Evolutionary conservation across 768 basidiomycete species (phyloP), one percentile per base, ranked within the genome.

Genomic region (Pulveroboletus sp.): DNA sequence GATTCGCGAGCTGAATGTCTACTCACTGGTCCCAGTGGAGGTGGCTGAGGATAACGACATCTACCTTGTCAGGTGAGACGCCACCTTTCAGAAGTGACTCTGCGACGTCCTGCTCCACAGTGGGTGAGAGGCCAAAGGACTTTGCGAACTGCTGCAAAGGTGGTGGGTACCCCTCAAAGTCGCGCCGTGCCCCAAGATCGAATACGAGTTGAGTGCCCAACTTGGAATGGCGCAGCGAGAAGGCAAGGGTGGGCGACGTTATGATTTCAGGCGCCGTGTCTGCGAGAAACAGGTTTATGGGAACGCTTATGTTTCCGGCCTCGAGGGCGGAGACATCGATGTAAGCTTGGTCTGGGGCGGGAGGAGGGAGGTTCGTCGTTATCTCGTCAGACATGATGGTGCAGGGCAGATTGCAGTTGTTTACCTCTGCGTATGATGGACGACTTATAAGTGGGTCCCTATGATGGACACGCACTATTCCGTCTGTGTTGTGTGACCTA

Each of bases 271-370:
- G 59, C 5, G 57, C 53, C 1, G 69, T 62, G 31, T 64, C 71
- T 18, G 69, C 69, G 33, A 79, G 59, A 45, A 77, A 57, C 46
- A 64, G 61, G 31, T 68, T 69, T 21, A 75, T 57, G 0, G 70
- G 59, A 8, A 81, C 54, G 24, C 55, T 56, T 6, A 83, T 61
- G 9, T 69, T 55, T 6, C 81, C 82, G 1, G 72, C 75, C 53
- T 80, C 78, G 33, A 84, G 71, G 0, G 76, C 80, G 36, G 82
- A 84, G 31, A 83, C 73, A 27, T 71, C 55, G 50, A 77, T 75
- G 57, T 74, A 82, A 0, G 80, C 65, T 57, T 83, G 82, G 45
- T 73, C 63, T 0, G 58, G 4, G n/a, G 31, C 31, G 1, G 58
- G 58, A 8, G 43, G 48, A 14, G 54, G 58, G 35, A 59, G 35